Base-by-base conservation (phyloP, 2,329 filamentous ascomycete genomes). In the Diaporthe eres region DNA sequence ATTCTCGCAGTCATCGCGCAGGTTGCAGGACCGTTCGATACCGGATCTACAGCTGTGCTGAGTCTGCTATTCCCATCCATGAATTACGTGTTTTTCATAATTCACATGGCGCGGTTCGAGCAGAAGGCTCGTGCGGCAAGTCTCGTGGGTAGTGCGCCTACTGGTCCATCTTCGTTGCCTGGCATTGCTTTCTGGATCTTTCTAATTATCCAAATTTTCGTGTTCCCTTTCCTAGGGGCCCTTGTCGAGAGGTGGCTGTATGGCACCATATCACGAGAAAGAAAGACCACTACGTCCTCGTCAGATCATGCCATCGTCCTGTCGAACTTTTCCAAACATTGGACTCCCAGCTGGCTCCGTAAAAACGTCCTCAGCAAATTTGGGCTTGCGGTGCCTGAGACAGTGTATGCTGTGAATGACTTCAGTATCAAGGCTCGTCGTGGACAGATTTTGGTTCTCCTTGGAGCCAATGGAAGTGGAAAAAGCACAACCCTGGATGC, bases 401-500 rank as follows among this genome's bases (percentile, higher is more conserved):
- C 91, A 0, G 95, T 98, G 0, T 84, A 93, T n/a, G 96, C 96
- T 4, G 95, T 98, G 55, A 89, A 95, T 76, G 87, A 92, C 55
- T 86, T 98, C 51, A 93, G 89, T 71, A 87, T 98, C 65, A 89
- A 90, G 25, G 94, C 94, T 4, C 88, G 90, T 4, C 91, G 92
- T 77, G 96, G 96, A 1, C 93, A 98, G 79, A 98, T 98, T 71
- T 90, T 97, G 81, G 94, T 96, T 1, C 87, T 98, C 0, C 89
- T 98, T 0, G 96, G 96, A 51, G 95, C 95, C 8, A 98, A 98
- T 81, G 96, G 96, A 25, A 95, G 92, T 79, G 96, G 96, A 49
- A 98, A 98, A 83, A 95, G 93, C 72, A 98, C 96, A 0, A 98
- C 95, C 0, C 88, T 98, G 5, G 95, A 98, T 81, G 93, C 94